A percentile compares a stretch with the other conserved stretches of the same genome.
phyloP scores from a whole-genome alignment of 2,329 filamentous ascomycete genomes.

The Pezicula radicicola region DNA sequence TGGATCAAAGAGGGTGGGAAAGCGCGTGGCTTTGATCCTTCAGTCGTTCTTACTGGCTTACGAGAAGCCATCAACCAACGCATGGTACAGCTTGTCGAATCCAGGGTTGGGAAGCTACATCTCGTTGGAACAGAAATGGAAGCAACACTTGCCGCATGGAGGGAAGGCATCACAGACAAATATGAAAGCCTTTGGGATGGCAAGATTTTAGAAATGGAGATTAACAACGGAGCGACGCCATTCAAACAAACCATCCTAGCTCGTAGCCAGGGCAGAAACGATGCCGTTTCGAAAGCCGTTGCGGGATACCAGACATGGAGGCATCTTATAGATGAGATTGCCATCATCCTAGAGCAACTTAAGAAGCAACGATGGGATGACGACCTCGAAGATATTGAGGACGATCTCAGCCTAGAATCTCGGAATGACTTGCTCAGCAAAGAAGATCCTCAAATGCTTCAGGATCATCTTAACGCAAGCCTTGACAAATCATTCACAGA shows the following conservation, averaged over 20 bases:
- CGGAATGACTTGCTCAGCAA: conserved; percentile 66
- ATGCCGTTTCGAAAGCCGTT: conserved; percentile 59
- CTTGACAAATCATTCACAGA: conserved; percentile 54
- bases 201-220: conserved; percentile 60
- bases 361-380: conserved; percentile 72
- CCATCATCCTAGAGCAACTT: conserved; percentile 60
- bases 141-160: conserved; percentile 59
- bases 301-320: conserved; percentile 71
- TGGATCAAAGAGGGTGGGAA: conserved; percentile 71
- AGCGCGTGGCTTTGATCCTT: conserved; percentile 63
- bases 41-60: conserved; percentile 65
- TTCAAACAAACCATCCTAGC: conserved; percentile 71
- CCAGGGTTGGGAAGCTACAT: conserved; percentile 61
- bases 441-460: conserved; percentile 65
- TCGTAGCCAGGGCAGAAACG: conserved; percentile 69
- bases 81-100: conserved; percentile 59
- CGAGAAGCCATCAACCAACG: conserved; percentile 67
- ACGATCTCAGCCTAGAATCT: conserved; percentile 66
- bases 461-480: conserved; percentile 54
- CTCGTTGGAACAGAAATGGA: conserved; percentile 64
- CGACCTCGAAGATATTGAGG: conserved; percentile 66
- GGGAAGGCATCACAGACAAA: conserved; percentile 46
- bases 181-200: conserved; percentile 65
- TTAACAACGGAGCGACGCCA: conserved; percentile 59
- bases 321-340: conserved; percentile 65